Percentiles rank a stretch among this genome's conserved stretches.
These are phyloP conservation scores for Odontarrhena argentea DNA, from an alignment of 345 rosid species.

Conservation along the genomic window DNA sequence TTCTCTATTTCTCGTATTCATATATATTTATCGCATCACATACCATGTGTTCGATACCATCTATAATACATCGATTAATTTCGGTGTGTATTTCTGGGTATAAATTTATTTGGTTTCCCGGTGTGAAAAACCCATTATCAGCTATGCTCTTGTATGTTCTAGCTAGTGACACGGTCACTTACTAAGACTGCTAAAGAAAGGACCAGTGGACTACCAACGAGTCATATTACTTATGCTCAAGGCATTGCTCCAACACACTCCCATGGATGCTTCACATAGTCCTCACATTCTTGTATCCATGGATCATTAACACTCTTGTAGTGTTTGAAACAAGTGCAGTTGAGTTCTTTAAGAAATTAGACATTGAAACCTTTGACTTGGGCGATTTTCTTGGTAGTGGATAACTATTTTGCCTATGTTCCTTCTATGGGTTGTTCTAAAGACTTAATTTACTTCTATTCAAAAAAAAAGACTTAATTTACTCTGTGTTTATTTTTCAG, in stretches of 20 bases:
- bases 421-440: not conserved
- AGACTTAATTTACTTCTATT: slow-evolving; percentile 45
- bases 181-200: slow-evolving; percentile 82
- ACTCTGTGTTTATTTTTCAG: no score
- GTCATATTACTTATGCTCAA: slow-evolving; percentile 91
- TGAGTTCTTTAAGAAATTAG: slow-evolving; percentile 59
- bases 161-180: no score
- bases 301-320: slow-evolving; percentile 15
- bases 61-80: no score
- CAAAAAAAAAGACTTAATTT: no score
- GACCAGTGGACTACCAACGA: slow-evolving; percentile 92
- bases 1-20: no score
- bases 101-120: no score
- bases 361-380: slow-evolving; percentile 64
- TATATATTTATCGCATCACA: no score
- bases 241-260: slow-evolving; percentile 95
- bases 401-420: not conserved
- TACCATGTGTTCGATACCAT: no score
- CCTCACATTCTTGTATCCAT: slow-evolving; percentile 66
- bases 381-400: slow-evolving; percentile 77
- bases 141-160: no score
- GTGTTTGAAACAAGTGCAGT: slow-evolving; percentile 55
- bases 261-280: slow-evolving; percentile 95
- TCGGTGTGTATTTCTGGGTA: no score
- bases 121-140: no score